Evolutionary conservation across 148 eudicot genomes (phyloP), one percentile per base, ranked within the genome.

Genomic region (Nyssa sinensis): DNA sequence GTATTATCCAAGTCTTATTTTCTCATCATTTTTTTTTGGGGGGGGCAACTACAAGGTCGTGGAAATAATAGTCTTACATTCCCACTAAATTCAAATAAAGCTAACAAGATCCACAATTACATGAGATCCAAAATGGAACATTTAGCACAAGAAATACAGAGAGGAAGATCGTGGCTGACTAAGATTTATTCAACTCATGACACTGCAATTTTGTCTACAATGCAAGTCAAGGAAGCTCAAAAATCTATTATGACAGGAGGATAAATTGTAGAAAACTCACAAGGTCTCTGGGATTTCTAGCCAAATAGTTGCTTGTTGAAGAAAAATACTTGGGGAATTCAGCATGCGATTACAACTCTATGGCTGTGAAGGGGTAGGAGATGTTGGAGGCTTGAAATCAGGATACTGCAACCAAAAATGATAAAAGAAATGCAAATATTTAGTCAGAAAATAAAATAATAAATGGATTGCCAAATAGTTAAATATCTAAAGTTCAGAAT

Each of bases 301-400:
- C 21, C 0, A 5, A 55, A 21, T 1, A 21, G n/a, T n/a, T n/a
- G n/a, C n/a, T n/a, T n/a, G n/a, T n/a, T n/a, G 5, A 55, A 55
- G 24, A n/a, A 55, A 55, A 19, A 3, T 55, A 55, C 59, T 17
- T 21, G 4, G 0, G 21, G 25, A n/a, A 17, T 12, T 55, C 3
- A 24, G 25, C 24, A n/a, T n/a, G 23, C 24, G 5, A n/a, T 55
- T 55, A 19, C 59, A 55, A 55, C 59, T 55, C 59, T 55, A 55
- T 5, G 59, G 59, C 59, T 19, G 59, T 7, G 59, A 55, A 24
- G 59, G 59, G 69, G 84, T 81, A 27, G 99, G 99, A 55, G 99
- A 93, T 69, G 94, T 63, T 24, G 99, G 98, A 67, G 99, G 99
- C 89, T 93, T 95, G 58, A 86, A 85, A 87, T 93, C 97, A 10